Evolutionary conservation across 192 early-diverging fungal species (phyloP).

Genomic region (Chytriomyces sp.): DNA sequence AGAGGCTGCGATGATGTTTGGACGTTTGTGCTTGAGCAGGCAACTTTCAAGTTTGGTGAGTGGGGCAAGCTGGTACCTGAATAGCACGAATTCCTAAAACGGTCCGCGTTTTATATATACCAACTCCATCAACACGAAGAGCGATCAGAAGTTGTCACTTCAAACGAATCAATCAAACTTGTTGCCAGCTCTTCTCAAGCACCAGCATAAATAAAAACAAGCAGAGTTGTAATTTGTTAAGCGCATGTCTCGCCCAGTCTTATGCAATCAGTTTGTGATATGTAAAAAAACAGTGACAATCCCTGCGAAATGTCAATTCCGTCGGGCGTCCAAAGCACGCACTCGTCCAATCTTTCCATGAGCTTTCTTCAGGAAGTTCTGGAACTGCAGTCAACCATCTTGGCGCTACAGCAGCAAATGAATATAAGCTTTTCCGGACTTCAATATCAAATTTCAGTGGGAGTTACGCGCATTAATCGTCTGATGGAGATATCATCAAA

Average conservation of each 20-base stretch:
- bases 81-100: neutral
- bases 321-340: neutral
- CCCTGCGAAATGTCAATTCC: neutral
- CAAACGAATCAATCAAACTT: constrained; percentile 92
- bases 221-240: too few relatives aligned
- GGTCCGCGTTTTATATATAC: neutral
- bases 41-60: constrained; percentile 78
- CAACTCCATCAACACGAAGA: constrained; percentile 38
- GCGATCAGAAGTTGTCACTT: constrained; percentile 70
- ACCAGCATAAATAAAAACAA: too few relatives aligned
- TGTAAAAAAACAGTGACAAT: too few relatives aligned
- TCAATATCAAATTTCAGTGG: constrained; percentile 5
- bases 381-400: constrained; percentile 9
- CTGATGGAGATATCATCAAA: constrained; percentile 1
- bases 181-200: constrained; percentile 81
- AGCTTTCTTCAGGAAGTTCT: constrained; percentile 1
- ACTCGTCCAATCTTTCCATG: neutral
- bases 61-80: neutral
- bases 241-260: too few relatives aligned
- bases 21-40: constrained; percentile 86
- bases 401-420: constrained; percentile 15
- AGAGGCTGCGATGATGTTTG: constrained; percentile 98
- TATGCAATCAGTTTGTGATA: too few relatives aligned
- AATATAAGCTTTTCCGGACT: constrained; percentile 3
- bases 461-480: constrained; percentile 5